Base-by-base conservation (phyloP, 2,329 filamentous ascomycete genomes). In the Cordyceps javanica region DNA sequence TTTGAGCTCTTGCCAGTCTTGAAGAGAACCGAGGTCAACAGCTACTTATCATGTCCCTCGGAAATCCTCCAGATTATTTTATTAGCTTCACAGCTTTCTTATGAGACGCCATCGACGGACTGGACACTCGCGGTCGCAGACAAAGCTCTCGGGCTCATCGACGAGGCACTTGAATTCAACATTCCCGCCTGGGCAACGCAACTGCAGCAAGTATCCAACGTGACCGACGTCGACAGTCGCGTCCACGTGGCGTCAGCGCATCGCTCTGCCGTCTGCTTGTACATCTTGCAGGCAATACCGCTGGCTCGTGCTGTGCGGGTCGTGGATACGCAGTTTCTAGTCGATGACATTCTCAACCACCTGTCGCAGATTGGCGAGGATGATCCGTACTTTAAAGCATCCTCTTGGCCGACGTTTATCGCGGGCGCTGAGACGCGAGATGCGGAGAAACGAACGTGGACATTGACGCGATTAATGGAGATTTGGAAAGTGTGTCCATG, bases 391-490 rank as follows among this genome's bases (percentile, higher is more conserved):
- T 84, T 82, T 71, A 84, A 83, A 65, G 82, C 78, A 8, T 82
- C 80, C 3, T 78, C 78, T n/a, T 85, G 81, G 81, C 80, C 82
- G 1, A 73, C 80, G 0, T 83, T 84, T 61, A 75, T 85, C 30
- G 79, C 79, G 2, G 82, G 82, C 1, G 81, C 81, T 0, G 81
- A 83, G 63, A 77, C 78, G 3, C 73, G 73, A 42, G 74, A 80
- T 55, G 67, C 70, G 0, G 68, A 71, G 36, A 76, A 76, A 58
- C 72, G 80, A 39, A 71, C 68, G 3, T 83, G 80, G 81, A 74
- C 79, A n/a, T 69, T 81, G 64, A 70, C 76, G 53, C 75, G 77
- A 13, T 65, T 80, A 44, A 65, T 75, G 60, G 69, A 69, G 34
- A 76, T 79, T 64, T 75, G 74, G 68, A 69, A 72, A 21, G 69